These are phyloP conservation scores for Fraxinus greggii DNA, from an alignment of 305 asterid genomes.

Conservation along the genomic window DNA sequence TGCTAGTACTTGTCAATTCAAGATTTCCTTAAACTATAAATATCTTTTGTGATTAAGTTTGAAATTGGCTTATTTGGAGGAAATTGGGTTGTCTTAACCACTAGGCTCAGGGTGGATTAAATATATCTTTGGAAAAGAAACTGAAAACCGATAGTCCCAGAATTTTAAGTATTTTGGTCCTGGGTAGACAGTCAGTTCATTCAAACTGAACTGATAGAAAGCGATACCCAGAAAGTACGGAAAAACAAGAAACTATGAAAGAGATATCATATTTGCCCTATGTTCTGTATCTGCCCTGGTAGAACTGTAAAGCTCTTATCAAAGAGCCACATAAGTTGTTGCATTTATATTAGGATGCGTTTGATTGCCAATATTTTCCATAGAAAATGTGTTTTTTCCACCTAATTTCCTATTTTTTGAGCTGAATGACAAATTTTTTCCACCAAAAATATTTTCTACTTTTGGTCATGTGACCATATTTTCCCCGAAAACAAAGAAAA, in stretches of 20 bases:
- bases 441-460: too few species aligned
- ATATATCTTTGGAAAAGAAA: neutral
- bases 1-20: neutral
- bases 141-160: neutral
- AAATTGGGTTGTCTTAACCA: neutral
- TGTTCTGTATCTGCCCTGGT: neutral
- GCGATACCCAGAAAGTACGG: neutral
- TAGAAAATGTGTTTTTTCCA: too few species aligned
- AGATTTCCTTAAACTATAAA: neutral
- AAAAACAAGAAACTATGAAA: neutral
- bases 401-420: too few species aligned
- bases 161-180: conserved; percentile 10
- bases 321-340: neutral
- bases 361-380: too few species aligned
- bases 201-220: neutral
- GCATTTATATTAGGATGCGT: neutral
- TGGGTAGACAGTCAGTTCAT: neutral
- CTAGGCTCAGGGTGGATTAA: neutral
- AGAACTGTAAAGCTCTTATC: neutral
- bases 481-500: too few species aligned
- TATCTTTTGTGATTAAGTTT: neutral
- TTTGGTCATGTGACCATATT: too few species aligned
- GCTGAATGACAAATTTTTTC: too few species aligned
- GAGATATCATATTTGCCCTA: neutral
- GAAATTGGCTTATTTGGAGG: neutral